Conservation (phyloP, 2,329 filamentous ascomycete genomes). For the Pseudocercospora ulei region DNA sequence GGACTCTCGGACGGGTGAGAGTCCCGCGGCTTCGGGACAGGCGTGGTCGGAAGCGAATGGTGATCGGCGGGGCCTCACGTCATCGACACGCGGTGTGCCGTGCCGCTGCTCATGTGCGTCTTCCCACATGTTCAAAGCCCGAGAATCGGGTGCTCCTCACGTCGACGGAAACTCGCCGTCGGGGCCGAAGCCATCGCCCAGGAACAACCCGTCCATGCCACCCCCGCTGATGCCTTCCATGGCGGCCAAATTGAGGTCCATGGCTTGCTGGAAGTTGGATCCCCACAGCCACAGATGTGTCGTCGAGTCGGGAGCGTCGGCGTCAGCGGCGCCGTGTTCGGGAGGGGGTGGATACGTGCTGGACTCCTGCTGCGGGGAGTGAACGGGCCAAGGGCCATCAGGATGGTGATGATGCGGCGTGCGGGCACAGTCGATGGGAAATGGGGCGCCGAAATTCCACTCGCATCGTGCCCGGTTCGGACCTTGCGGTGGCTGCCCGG, state of each 20-base stretch:
- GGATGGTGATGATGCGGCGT: constrained; percentile 17
- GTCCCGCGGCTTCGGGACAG: no score
- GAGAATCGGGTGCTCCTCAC: no score
- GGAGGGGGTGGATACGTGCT: constrained; percentile 10
- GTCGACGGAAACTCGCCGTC: constrained; percentile 13
- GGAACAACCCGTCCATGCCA: constrained; percentile 31
- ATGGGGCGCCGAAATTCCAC: constrained; percentile 25
- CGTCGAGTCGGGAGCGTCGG: constrained; percentile 14
- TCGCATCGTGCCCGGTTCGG: constrained; percentile 12
- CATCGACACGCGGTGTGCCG: no score
- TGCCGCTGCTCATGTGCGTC: no score
- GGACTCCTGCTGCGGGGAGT: constrained; percentile 10
- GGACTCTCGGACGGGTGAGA: no score
- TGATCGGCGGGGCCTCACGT: no score
- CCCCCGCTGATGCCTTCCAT: constrained; percentile 30
- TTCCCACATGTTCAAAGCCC: no score
- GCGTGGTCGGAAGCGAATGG: no score
- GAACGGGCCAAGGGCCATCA: constrained; percentile 16
- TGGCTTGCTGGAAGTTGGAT: constrained; percentile 33
- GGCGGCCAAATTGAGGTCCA: constrained; percentile 33
- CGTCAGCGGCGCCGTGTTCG: constrained; percentile 7
- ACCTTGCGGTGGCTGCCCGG: constrained; percentile 13
- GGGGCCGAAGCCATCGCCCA: constrained; percentile 28
- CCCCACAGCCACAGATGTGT: constrained; percentile 30
- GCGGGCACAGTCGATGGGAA: constrained; percentile 19